Evolutionary conservation across 1,284 basidiomycete species (phyloP).

Genomic region (Cryptococcus deneoformans): DNA sequence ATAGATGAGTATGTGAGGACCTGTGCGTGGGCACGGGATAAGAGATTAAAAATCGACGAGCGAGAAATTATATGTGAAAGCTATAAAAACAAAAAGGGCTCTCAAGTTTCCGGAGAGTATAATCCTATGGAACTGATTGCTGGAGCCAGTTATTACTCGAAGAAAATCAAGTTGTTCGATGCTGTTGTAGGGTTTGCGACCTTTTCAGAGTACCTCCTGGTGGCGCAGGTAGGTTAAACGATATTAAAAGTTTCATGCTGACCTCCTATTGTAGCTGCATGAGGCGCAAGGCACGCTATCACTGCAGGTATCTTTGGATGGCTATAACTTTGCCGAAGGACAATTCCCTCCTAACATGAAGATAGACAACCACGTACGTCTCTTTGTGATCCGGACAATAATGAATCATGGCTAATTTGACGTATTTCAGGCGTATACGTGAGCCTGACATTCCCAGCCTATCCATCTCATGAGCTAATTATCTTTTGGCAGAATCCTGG

Average conservation of each 20-base stretch:
- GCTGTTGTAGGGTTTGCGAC: slow-evolving; percentile 91
- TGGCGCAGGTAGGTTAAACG: slow-evolving; percentile 68
- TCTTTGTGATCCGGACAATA: not conserved
- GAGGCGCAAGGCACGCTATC: slow-evolving; percentile 62
- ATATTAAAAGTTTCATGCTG: slow-evolving; percentile 5
- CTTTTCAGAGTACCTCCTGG: slow-evolving; percentile 92
- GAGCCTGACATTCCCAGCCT: not conserved
- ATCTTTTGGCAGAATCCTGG: slow-evolving; percentile 70
- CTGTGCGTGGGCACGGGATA: slow-evolving; percentile 88
- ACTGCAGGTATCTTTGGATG: slow-evolving; percentile 90
- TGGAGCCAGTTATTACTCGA: slow-evolving; percentile 70
- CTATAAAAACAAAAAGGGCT: slow-evolving; percentile 76
- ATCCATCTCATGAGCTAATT: not conserved
- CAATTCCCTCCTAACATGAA: slow-evolving; percentile 87
- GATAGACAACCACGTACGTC: slow-evolving; percentile 68
- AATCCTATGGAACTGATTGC: slow-evolving; percentile 78
- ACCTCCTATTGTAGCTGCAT: slow-evolving; percentile 56
- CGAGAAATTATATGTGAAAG: slow-evolving; percentile 90
- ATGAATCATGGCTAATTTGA: slow-evolving; percentile 4
- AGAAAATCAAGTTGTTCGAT: slow-evolving; percentile 75
- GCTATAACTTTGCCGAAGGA: slow-evolving; percentile 75
- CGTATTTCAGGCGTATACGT: slow-evolving; percentile 35
- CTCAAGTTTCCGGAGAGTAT: slow-evolving; percentile 59
- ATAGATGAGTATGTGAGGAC: slow-evolving; percentile 85
- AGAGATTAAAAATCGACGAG: slow-evolving; percentile 72